Evolutionary conservation across 139 green algal species (phyloP), one percentile per base, ranked within the genome.

Genomic region (Chlamydomonas asymmetrica): DNA sequence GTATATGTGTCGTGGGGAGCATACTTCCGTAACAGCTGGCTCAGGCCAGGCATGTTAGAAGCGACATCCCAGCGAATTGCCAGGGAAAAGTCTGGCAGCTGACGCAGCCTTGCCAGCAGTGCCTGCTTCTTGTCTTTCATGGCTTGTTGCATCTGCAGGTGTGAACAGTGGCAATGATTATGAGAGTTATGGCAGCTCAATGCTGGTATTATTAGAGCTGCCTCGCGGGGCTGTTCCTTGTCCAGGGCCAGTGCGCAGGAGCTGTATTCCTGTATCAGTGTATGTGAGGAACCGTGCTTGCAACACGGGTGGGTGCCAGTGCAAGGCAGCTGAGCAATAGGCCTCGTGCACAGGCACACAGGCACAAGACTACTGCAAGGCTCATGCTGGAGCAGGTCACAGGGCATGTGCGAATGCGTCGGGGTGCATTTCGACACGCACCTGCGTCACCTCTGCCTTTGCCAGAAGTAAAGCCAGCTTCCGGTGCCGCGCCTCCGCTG

Each of bases 1-100:
- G 80, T 85, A 80, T 97, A 97, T 7, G 90, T 95, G 78, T 97
- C 92, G 54, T 91, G 78, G 0, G 92, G 92, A 0, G 90, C 92
- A 52, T 90, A 93, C 52, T 75, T 79, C 9, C 89, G 72, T 52
- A 97, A 79, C 66, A 97, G 76, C 61, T 88, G 63, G 8, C 91
- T 87, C 63, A 97, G 59, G 38, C 93, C 79, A 2, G 90, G 83
- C 66, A 90, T 66, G 22, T 61, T 63, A 62, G 85, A 93, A 20
- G 81, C 84, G 35, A 97, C 73, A 75, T 93, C 77, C 92, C 92
- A 97, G 48, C 59, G 50, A 25, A 92, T 84, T 85, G 93, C 85
- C 81, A 95, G 80, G 31, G 43, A 82, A 71, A 88, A 92, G 81
- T 95, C 87, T 5, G 87, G 87, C 79, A 95, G 78, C 35, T 74